Base-by-base conservation (phyloP, 257 asterid species). In the Solanum piurae region DNA sequence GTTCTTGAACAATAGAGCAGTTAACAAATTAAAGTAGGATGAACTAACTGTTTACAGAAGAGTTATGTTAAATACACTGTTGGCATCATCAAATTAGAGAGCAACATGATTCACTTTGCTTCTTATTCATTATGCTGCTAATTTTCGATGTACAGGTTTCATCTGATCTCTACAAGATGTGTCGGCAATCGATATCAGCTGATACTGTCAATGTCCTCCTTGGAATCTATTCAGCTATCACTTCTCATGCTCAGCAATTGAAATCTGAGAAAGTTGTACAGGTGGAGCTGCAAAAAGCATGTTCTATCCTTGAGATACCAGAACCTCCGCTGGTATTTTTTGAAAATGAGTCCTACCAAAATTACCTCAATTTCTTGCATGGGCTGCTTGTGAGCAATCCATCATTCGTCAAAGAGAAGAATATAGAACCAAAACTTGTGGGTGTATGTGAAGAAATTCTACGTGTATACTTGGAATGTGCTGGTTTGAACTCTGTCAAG, bases 271-370 rank as follows among this genome's bases (percentile, higher is more conserved):
- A 88, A 34, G 86, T 55, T 23, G 90, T 93, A 52, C 93, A 91
- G 87, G 89, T 91, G 14, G 94, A 96, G 94, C 90, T 97, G 87
- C 97, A 95, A 89, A 93, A 90, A 87, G 92, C 91, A 60, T 96
- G 98, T 92, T 89, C 95, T 88, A 85, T 92, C 86, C 91, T 95
- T 49, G 98, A 95, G 93, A 91, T 96, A 79, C 90, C 99, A 37
- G 98, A 94, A 29, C 98, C 98, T 89, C 99, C 99, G 12, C 76
- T 96, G 86, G 95, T 97, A 88, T 97, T 94, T 91, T 97, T 96
- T 88, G 99, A 97, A 90, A 97, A 94, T 12, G 99, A 97, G 90
- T 92, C 96, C 16, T 93, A 94, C 91, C 95, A 91, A 92, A 92
- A 88, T 86, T 94, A 93, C 92, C 74, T 95, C 13, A 94, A 92